Evolutionary conservation across 768 basidiomycete genomes (phyloP), one percentile per base, ranked within the genome.

Genomic region (Collybia sordida): DNA sequence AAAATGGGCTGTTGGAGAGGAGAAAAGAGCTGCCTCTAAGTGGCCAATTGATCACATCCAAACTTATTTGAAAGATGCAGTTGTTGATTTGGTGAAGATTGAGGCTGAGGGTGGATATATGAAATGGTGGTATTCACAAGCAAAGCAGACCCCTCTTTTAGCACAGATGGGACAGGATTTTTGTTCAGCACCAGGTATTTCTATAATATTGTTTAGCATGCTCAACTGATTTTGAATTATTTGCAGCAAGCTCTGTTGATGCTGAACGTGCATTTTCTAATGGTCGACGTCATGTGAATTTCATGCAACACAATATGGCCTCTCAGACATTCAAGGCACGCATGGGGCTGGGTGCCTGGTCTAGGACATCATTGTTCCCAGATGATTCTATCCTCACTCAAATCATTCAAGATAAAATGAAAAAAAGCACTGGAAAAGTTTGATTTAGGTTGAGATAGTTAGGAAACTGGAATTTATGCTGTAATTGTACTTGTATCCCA

Each of bases 301-400:
- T 63, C 46, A 52, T 69, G 54, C 71, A 72, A 54, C 64, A 67
- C 43, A 58, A 61, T 40, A 70, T 64, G 54, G 55, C 28, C 27
- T 68, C 68, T 2, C 65, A 69, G 47, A 64, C 68, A 3, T 72
- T 70, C 62, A 60, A 60, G 41, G 64, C 65, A 23, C 56, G 60
- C 27, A 58, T 72, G 53, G 61, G 64, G 2, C 38, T 70, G 4
- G 62, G 64, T 18, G 70, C 67, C 3, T 69, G 65, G 68, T 46
- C 48, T 6, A 51, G 53, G 3, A 52, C 63, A 21, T 65, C 67
- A 7, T 50, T 68, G 1, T 60, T 52, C 39, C 59, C 61, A 25
- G 50, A n/a, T n/a, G n/a, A n/a, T n/a, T n/a, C n/a, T n/a, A n/a
- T n/a, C n/a, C n/a, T n/a, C n/a, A n/a, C n/a, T n/a, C n/a, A n/a